Percentiles rank a stretch among this genome's conserved stretches.
Evolutionary conservation across 2,329 filamentous ascomycete species (phyloP).

Genomic region (Penicillium palitans): DNA sequence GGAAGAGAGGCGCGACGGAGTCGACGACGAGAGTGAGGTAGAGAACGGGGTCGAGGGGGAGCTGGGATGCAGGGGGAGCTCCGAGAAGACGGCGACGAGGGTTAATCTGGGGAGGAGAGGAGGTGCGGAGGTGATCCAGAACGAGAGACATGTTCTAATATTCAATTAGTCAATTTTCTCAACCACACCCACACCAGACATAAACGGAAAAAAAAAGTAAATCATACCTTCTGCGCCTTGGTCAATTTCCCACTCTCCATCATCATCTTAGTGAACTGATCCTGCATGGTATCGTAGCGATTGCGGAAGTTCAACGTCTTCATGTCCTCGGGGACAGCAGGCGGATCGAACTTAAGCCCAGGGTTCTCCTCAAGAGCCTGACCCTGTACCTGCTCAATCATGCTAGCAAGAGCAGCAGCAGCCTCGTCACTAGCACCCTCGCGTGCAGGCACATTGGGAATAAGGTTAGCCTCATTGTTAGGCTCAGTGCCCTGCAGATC

Average conservation of each 20-base stretch:
- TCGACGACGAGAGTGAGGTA: conserved; percentile 92
- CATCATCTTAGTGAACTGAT: conserved; percentile 84
- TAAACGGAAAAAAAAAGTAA: neutral
- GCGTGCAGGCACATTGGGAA: neutral
- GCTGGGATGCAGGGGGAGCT: conserved; percentile 73
- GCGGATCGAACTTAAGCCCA: conserved; percentile 78
- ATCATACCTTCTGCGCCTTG: conserved; percentile 75
- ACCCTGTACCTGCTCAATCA: conserved; percentile 39
- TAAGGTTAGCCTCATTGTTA: conserved; percentile 9
- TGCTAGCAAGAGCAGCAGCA: conserved; percentile 36
- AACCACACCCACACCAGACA: neutral
- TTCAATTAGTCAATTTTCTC: neutral
- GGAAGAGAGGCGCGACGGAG: conserved; percentile 84
- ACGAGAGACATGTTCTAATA: conserved; percentile 78
- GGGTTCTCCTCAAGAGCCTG: conserved; percentile 41
- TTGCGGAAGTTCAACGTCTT: conserved; percentile 66
- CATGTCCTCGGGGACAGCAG: conserved; percentile 60
- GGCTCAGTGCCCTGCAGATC: conserved; percentile 27
- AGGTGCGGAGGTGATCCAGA: conserved; percentile 79
- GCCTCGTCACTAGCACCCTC: conserved; percentile 29
- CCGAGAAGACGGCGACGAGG: conserved; percentile 61
- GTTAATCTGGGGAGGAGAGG: conserved; percentile 74
- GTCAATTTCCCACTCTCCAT: conserved; percentile 92
- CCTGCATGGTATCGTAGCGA: conserved; percentile 80
- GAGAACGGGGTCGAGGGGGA: conserved; percentile 83